Evolutionary conservation across 73 alveolate genomes (phyloP).

Genomic region (Tetrahymena thermophila): DNA sequence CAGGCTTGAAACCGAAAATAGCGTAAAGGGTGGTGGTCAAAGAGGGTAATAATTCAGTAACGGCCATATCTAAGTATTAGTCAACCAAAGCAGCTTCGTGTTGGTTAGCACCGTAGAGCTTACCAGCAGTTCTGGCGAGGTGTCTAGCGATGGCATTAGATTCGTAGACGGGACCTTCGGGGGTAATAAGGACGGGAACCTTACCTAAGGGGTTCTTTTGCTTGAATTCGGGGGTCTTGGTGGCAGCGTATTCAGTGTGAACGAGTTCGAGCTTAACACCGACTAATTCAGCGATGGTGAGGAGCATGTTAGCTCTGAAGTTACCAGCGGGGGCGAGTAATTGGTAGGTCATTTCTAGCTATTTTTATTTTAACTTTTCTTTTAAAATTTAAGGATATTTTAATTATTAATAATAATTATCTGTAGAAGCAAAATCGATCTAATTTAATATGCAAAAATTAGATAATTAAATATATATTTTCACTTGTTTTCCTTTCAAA

Average conservation of each 20-base stretch:
- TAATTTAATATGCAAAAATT: neutral
- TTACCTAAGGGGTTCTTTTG: conserved; percentile 61
- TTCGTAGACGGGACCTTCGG: conserved; percentile 52
- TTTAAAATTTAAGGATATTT: neutral
- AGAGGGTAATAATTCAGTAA: conserved; percentile 51
- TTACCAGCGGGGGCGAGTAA: conserved; percentile 43
- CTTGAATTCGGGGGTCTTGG: conserved; percentile 49
- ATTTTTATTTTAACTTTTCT: neutral
- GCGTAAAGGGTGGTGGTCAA: conserved; percentile 50
- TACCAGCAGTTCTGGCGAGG: conserved; percentile 50
- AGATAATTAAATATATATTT: neutral
- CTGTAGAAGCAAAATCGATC: neutral
- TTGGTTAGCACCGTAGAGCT: conserved; percentile 34
- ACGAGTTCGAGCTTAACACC: conserved; percentile 11
- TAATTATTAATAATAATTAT: neutral
- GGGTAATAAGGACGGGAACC: conserved; percentile 73
- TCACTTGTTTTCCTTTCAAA: neutral
- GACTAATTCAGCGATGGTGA: conserved; percentile 28
- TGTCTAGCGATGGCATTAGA: conserved; percentile 57
- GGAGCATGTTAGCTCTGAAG: conserved; percentile 53
- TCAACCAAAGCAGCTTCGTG: conserved; percentile 51
- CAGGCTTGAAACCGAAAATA: conserved; percentile 68
- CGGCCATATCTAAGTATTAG: conserved; percentile 60
- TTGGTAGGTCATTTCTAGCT: conserved; percentile 4
- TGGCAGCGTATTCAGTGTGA: conserved; percentile 17